Conservation (phyloP, 352 stramenopile species). For the Pythium oligandrum region DNA sequence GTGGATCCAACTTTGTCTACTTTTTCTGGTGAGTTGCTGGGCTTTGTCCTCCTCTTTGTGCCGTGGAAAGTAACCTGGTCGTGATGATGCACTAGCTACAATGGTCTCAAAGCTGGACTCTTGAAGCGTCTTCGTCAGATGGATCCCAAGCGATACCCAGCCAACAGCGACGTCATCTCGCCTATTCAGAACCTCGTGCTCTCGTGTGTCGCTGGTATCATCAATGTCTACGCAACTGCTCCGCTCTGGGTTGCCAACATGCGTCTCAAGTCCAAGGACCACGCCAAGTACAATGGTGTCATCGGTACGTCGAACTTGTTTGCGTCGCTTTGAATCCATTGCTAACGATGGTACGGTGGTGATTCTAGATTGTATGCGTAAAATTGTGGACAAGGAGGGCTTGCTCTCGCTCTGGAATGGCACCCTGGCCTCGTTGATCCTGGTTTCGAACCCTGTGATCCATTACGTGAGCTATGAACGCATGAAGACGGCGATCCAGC, state of each 20-base stretch:
- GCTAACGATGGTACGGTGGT: background rate
- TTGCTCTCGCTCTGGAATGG: conserved; percentile 89
- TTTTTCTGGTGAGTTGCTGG: conserved; percentile 68
- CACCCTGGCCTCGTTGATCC: conserved; percentile 86
- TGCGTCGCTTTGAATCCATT: conserved; percentile 10
- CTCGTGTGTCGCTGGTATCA: conserved; percentile 74
- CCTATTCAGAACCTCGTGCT: conserved; percentile 55
- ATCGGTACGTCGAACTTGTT: conserved; percentile 15
- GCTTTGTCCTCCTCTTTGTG: background rate
- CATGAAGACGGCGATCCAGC: conserved; percentile 74
- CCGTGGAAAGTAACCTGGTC: too few species aligned
- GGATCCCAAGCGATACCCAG: conserved; percentile 22
- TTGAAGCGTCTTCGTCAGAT: conserved; percentile 49
- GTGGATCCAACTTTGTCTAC: conserved; percentile 84
- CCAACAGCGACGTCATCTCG: conserved; percentile 33
- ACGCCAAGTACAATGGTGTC: conserved; percentile 54
- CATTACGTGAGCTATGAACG: conserved; percentile 95
- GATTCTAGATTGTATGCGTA: conserved; percentile 35
- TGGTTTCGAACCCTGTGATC: conserved; percentile 95
- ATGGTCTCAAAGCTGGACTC: conserved; percentile 57
- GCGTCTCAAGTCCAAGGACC: conserved; percentile 86
- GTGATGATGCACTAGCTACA: conserved; percentile 30
- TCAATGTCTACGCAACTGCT: conserved; percentile 81
- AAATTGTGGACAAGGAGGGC: conserved; percentile 72
- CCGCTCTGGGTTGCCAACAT: conserved; percentile 94